Base-by-base conservation (phyloP, 768 basidiomycete species). In the Collybia mongolica region DNA sequence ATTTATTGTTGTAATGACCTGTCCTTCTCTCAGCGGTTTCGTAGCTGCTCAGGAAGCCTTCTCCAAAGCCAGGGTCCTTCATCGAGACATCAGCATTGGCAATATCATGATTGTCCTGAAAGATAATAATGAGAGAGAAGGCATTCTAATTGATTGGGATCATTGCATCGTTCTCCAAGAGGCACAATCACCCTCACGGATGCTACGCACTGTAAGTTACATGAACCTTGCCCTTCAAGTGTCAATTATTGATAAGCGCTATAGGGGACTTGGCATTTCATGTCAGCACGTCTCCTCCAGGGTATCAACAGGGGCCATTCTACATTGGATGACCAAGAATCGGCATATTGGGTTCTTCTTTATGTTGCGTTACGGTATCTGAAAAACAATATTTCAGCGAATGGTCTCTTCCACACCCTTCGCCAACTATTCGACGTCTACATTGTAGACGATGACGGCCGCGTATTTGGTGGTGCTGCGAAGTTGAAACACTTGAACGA, bases 81-180 rank as follows among this genome's bases (percentile, higher is more conserved):
- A 41, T 41, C 23, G 39, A 7, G 48, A 49, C 17, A 49, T 49
- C 6, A 51, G 50, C 15, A 35, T 15, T 3, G 50, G 50, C 35
- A 51, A 45, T 15, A 51, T 51, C 17, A 26, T 51, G 22, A 51
- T 51, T 9, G 20, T 17, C 11, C 32, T 32, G 32, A 9, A 32
- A 14, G 32, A 14, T 32, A 14, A 32, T 9, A 12, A 14, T 14
- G 14, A 32, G 14, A 14, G 32, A 14, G 23, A 39, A 17, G 58
- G 44, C 9, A 18, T 44, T 24, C 22, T 44, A 17, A 32, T 44
- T 6, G 44, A 44, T 22, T 44, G 44, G 29, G 44, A 44, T 20
- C 44, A 32, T 14, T 44, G 44, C 4, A 22, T 44, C 28, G 32
- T 20, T 14, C 29, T 44, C 1, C 17, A 14, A 43, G 11, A 17